These are phyloP conservation scores for Ophiosphaerella narmari DNA, from an alignment of 2,329 filamentous ascomycete genomes.

Conservation along the genomic window DNA sequence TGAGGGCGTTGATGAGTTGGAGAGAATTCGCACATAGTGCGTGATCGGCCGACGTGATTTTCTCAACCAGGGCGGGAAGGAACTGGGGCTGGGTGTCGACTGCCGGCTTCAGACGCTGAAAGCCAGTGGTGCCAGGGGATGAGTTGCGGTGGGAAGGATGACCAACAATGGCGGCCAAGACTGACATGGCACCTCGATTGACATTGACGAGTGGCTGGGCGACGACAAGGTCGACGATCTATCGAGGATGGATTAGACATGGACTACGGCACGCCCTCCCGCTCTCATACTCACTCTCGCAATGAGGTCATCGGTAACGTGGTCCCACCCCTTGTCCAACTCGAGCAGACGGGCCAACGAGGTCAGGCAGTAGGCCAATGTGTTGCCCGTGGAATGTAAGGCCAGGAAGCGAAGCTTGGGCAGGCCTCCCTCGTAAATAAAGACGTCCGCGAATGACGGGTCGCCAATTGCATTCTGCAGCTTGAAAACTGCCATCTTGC, in stretches of 20 bases:
- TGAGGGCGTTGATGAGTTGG: conserved; percentile 92
- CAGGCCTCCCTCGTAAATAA: conserved; percentile 87
- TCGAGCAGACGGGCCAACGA: conserved; percentile 86
- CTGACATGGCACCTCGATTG: conserved; percentile 93
- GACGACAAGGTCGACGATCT: conserved; percentile 90
- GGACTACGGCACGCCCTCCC: background rate
- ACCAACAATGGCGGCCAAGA: conserved; percentile 89
- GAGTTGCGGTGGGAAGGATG: conserved; percentile 68
- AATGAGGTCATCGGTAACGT: conserved; percentile 74
- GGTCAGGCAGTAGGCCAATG: conserved; percentile 90
- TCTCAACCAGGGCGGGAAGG: conserved; percentile 88
- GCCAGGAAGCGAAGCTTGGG: conserved; percentile 80
- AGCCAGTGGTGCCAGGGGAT: conserved; percentile 74
- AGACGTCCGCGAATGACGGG: conserved; percentile 93
- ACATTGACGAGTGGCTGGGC: conserved; percentile 97
- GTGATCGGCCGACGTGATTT: conserved; percentile 92
- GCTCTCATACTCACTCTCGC: conserved; percentile 58
- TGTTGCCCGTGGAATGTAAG: conserved; percentile 86
- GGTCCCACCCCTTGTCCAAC: conserved; percentile 97
- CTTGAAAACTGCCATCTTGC: conserved; percentile 99
- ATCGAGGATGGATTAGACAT: conserved; percentile 15
- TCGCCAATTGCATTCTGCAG: conserved; percentile 94
- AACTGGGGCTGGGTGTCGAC: conserved; percentile 92
- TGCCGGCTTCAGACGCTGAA: conserved; percentile 87
- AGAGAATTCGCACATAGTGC: conserved; percentile 93